These are phyloP conservation scores for Aspergillus mulundensis DNA, from an alignment of 495 filamentous ascomycete species.

Conservation along the genomic window DNA sequence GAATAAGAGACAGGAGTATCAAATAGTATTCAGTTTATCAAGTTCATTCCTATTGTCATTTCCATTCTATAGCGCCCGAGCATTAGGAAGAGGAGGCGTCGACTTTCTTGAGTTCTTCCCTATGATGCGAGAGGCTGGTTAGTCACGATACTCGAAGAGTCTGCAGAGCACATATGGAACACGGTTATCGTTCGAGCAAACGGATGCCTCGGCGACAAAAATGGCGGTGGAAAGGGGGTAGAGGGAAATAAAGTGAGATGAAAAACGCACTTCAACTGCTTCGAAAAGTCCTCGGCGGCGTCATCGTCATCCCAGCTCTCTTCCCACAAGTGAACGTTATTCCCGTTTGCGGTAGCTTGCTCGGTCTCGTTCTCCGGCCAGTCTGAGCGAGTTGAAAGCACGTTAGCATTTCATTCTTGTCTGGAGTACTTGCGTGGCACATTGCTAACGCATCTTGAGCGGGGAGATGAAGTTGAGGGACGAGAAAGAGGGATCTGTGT, in stretches of 20 bases:
- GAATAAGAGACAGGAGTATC: neutral
- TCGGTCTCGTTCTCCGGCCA: slow-evolving; percentile 86
- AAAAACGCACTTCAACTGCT: slow-evolving; percentile 80
- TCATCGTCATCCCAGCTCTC: slow-evolving; percentile 99
- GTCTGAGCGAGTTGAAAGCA: slow-evolving; percentile 48
- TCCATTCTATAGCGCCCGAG: neutral
- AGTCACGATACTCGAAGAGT: neutral
- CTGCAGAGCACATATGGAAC: neutral
- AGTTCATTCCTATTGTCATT: neutral
- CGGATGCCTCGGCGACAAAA: no score
- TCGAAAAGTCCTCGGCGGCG: slow-evolving; percentile 91
- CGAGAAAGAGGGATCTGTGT: neutral
- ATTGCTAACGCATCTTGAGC: neutral
- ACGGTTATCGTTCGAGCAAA: neutral
- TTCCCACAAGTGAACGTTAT: slow-evolving; percentile 88
- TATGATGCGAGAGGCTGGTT: slow-evolving; percentile 28
- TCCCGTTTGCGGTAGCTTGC: slow-evolving; percentile 48
- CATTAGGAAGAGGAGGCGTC: slow-evolving; percentile 49
- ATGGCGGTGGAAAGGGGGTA: neutral
- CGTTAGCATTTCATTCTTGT: neutral
- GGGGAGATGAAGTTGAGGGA: neutral
- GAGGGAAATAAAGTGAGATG: neutral
- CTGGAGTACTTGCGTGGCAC: neutral
- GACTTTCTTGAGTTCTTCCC: slow-evolving; percentile 95
- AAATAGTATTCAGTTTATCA: neutral